Percentiles rank a stretch among this genome's conserved stretches.
Evolutionary conservation across 805 yeast genomes (phyloP).

Genomic region (Yamadazyma philogaea): DNA sequence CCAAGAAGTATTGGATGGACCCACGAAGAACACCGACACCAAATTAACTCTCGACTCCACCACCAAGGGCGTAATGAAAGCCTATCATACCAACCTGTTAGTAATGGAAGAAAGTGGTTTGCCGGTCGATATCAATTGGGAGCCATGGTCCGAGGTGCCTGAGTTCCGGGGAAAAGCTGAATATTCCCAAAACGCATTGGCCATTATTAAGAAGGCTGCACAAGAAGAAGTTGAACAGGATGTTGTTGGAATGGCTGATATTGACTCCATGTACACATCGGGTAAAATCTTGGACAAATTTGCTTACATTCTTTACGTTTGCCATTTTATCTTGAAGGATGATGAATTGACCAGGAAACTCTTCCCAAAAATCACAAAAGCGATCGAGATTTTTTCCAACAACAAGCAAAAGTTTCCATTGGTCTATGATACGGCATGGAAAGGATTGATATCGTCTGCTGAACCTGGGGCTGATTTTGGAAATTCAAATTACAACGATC

Average conservation of each 20-base stretch:
- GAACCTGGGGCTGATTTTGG: constrained; percentile 26
- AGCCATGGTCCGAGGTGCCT: constrained; percentile 57
- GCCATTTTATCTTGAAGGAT: constrained; percentile 63
- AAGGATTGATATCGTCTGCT: constrained; percentile 27
- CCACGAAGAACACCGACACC: constrained; percentile 25
- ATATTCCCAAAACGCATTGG: constrained; percentile 30
- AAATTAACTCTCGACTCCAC: constrained; percentile 44
- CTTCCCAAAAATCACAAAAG: constrained; percentile 58
- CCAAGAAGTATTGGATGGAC: constrained; percentile 33
- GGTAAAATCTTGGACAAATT: constrained; percentile 89
- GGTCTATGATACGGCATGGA: constrained; percentile 27
- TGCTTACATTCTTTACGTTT: constrained; percentile 78
- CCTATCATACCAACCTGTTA: constrained; percentile 39
- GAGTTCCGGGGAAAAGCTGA: constrained; percentile 23
- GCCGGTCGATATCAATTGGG: constrained; percentile 41
- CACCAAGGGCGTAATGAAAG: constrained; percentile 48
- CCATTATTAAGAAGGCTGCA: constrained; percentile 47
- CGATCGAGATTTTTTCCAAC: constrained; percentile 63
- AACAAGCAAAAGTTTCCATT: constrained; percentile 43
- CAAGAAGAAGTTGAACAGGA: constrained; percentile 53
- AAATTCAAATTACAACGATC: constrained; percentile 29
- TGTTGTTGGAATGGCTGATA: constrained; percentile 53
- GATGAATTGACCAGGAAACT: constrained; percentile 46
- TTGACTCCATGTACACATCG: constrained; percentile 85
- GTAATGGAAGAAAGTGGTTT: constrained; percentile 39